A percentile compares a stretch with the other conserved stretches of the same genome.
phyloP scores from a whole-genome alignment of 2,329 filamentous ascomycete species.

The Arachnomyces sp. region DNA sequence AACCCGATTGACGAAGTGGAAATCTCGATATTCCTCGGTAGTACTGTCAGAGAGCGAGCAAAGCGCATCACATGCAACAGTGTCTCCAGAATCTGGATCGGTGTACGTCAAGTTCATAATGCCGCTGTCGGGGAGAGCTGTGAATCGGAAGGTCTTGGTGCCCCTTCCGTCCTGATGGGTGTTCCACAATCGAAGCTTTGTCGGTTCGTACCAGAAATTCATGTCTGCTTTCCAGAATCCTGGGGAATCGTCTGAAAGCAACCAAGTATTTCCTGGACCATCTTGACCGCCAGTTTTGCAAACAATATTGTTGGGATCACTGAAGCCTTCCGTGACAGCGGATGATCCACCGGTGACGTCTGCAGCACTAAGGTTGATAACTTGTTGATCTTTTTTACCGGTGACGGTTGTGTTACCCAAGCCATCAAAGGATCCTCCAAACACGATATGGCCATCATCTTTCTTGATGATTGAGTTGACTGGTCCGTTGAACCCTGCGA shows the following conservation, averaged over 20 bases:
- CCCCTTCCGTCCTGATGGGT: slow-evolving; percentile 76
- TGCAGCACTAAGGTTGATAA: slow-evolving; percentile 76
- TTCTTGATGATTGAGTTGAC: slow-evolving; percentile 78
- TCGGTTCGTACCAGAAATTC: slow-evolving; percentile 76
- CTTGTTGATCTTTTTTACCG: slow-evolving; percentile 58
- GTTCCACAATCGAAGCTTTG: slow-evolving; percentile 81
- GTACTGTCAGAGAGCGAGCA: slow-evolving; percentile 75
- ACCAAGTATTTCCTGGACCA: slow-evolving; percentile 71
- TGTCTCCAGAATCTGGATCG: slow-evolving; percentile 62
- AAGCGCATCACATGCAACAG: slow-evolving; percentile 65
- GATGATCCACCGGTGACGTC: slow-evolving; percentile 59
- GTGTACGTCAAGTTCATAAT: slow-evolving; percentile 94
- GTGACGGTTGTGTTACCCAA: slow-evolving; percentile 67
- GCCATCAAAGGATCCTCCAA: slow-evolving; percentile 83
- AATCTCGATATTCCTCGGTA: slow-evolving; percentile 69
- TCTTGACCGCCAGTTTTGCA: slow-evolving; percentile 62
- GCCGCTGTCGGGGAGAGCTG: slow-evolving; percentile 74
- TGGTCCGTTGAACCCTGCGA: slow-evolving; percentile 89
- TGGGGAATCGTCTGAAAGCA: slow-evolving; percentile 64
- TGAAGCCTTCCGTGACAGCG: slow-evolving; percentile 59
- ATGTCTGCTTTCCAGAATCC: slow-evolving; percentile 82
- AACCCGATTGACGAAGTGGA: slow-evolving; percentile 78
- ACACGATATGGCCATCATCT: slow-evolving; percentile 76
- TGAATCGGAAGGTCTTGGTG: slow-evolving; percentile 81
- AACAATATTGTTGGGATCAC: slow-evolving; percentile 70